phyloP scores from a whole-genome alignment of 2,329 filamentous ascomycete species.

The Phialophora expanda region DNA sequence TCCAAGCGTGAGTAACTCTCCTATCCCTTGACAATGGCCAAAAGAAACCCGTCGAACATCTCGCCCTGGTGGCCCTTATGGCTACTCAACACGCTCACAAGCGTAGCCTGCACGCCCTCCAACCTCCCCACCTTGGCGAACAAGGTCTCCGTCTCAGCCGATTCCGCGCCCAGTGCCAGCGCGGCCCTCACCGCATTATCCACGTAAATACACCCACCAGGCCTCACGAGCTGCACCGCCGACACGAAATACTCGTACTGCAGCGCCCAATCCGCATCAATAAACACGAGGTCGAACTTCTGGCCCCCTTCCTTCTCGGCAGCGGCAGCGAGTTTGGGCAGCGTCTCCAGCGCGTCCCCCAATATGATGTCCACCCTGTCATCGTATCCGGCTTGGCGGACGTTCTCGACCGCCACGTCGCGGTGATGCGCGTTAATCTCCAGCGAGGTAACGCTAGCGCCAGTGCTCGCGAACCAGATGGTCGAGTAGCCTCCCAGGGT shows the following conservation, averaged over 20 bases:
- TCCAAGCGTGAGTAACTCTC: not conserved
- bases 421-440: conserved; percentile 56
- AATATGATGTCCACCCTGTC: conserved; percentile 52
- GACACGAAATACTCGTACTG: conserved; percentile 58
- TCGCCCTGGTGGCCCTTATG: conserved; percentile 45
- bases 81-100: conserved; percentile 52
- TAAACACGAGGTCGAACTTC: conserved; percentile 59
- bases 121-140: conserved; percentile 53
- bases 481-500: conserved; percentile 62
- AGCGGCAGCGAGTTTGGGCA: conserved; percentile 47
- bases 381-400: conserved; percentile 47
- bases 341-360: conserved; percentile 53
- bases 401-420: conserved; percentile 55
- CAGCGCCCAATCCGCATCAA: conserved; percentile 59
- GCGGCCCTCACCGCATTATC: conserved; percentile 58
- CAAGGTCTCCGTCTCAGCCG: conserved; percentile 13
- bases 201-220: conserved; percentile 50
- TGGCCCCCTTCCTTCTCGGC: conserved; percentile 40
- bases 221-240: conserved; percentile 50
- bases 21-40: conserved; percentile 46
- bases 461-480: conserved; percentile 57
- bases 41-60: conserved; percentile 54
- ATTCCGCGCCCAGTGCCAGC: conserved; percentile 23
- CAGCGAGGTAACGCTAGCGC: conserved; percentile 56
- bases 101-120: conserved; percentile 49